These are phyloP conservation scores for Nigrospora sphaerica DNA, from an alignment of 2,329 filamentous ascomycete genomes.

Conservation along the genomic window DNA sequence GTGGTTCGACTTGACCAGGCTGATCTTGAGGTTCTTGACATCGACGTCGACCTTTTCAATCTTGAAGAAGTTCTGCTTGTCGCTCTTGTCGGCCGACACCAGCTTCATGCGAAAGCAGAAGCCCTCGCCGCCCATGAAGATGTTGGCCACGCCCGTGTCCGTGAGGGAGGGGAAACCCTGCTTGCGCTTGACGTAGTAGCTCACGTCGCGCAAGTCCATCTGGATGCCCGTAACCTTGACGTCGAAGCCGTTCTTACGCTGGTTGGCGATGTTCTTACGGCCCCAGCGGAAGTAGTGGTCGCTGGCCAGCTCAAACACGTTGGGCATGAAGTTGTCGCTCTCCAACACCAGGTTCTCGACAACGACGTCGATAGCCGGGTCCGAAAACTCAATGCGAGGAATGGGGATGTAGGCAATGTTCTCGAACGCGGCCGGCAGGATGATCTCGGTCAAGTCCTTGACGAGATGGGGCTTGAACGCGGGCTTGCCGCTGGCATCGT, in stretches of 20 bases:
- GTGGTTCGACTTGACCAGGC: slow-evolving; percentile 90
- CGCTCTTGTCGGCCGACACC: slow-evolving; percentile 69
- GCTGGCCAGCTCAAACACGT: slow-evolving; percentile 77
- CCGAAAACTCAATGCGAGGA: slow-evolving; percentile 87
- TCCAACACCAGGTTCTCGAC: slow-evolving; percentile 94
- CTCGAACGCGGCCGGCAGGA: slow-evolving; percentile 77
- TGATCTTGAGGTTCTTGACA: slow-evolving; percentile 76
- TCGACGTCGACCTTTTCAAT: slow-evolving; percentile 81
- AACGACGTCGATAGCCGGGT: slow-evolving; percentile 75
- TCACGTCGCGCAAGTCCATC: slow-evolving; percentile 84
- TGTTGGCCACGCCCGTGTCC: slow-evolving; percentile 82
- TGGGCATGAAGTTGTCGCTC: slow-evolving; percentile 94
- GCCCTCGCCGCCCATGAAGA: slow-evolving; percentile 79
- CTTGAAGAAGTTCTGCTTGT: slow-evolving; percentile 85
- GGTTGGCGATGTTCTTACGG: slow-evolving; percentile 77
- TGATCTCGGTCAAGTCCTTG: slow-evolving; percentile 82
- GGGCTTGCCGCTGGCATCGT: slow-evolving; percentile 75
- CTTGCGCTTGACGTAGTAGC: slow-evolving; percentile 94
- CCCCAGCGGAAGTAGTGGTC: slow-evolving; percentile 96
- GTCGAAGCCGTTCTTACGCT: slow-evolving; percentile 73
- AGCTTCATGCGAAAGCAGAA: slow-evolving; percentile 89
- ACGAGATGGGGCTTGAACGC: slow-evolving; percentile 88
- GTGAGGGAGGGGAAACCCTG: slow-evolving; percentile 82
- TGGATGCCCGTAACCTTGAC: slow-evolving; percentile 84
- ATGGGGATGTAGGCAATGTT: slow-evolving; percentile 85